phyloP scores from a whole-genome alignment of 1,139 yeast genomes.

The Martiniozyma asiatica region DNA sequence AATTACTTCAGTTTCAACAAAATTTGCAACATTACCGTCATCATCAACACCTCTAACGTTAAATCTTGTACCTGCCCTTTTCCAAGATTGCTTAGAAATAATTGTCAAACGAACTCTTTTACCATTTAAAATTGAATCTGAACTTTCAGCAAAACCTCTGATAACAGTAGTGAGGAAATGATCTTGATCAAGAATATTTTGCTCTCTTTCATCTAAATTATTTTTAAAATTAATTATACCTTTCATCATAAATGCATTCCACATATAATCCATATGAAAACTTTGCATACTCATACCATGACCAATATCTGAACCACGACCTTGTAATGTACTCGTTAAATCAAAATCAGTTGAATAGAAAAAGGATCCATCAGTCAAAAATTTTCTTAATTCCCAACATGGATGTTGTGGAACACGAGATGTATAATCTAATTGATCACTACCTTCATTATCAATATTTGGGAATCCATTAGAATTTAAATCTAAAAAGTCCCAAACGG shows the following conservation, averaged over 20 bases:
- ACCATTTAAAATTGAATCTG: conserved; percentile 37
- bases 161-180: conserved; percentile 84
- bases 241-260: conserved; percentile 88
- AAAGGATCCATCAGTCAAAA: conserved; percentile 79
- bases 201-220: conserved; percentile 50
- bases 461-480: conserved; percentile 59
- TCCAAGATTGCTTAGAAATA: conserved; percentile 89
- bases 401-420: conserved; percentile 53
- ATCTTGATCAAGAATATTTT: conserved; percentile 52
- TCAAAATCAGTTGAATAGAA: conserved; percentile 90
- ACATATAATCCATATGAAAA: conserved; percentile 80
- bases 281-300: conserved; percentile 38
- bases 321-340: conserved; percentile 70
- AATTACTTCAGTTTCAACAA: conserved; percentile 88
- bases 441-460: conserved; percentile 19
- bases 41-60: conserved; percentile 94
- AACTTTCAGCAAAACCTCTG: conserved; percentile 86
- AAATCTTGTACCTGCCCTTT: conserved; percentile 90
- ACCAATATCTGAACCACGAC: conserved; percentile 39
- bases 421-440: conserved; percentile 10
- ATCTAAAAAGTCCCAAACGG: conserved; percentile 71
- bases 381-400: conserved; percentile 64
- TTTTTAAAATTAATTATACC: conserved; percentile 68
- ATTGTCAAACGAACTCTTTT: conserved; percentile 57
- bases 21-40: conserved; percentile 89